phyloP scores from a whole-genome alignment of 805 yeast species.

The Blastobotrys terrestris region DNA sequence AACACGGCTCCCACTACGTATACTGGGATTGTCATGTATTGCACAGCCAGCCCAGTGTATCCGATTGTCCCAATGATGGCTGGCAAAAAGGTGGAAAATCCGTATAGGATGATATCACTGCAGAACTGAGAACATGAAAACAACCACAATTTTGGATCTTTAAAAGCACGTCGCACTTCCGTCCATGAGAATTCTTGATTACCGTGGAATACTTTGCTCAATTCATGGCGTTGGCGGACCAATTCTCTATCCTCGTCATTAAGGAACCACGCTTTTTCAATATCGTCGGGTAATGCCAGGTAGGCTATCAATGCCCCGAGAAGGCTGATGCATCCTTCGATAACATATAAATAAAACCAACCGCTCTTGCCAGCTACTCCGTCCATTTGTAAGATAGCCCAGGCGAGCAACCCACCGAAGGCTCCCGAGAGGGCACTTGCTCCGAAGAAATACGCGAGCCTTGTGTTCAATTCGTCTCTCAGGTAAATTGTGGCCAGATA shows the following conservation, averaged over 20 bases:
- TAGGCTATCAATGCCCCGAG: neutral
- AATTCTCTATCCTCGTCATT: slow-evolving; percentile 36
- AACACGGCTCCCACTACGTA: slow-evolving; percentile 44
- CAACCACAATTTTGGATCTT: slow-evolving; percentile 34
- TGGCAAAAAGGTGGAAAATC: slow-evolving; percentile 41
- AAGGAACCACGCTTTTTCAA: slow-evolving; percentile 37
- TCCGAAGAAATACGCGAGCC: slow-evolving; percentile 34
- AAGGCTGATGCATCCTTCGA: slow-evolving; percentile 39
- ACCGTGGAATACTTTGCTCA: slow-evolving; percentile 35
- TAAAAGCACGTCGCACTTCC: slow-evolving; percentile 31
- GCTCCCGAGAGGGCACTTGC: slow-evolving; percentile 42
- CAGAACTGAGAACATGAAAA: slow-evolving; percentile 21
- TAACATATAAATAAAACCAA: slow-evolving; percentile 47
- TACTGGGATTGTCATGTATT: slow-evolving; percentile 41
- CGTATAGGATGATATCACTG: slow-evolving; percentile 44
- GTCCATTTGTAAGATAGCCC: slow-evolving; percentile 40
- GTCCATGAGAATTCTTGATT: slow-evolving; percentile 29
- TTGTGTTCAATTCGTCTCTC: slow-evolving; percentile 33
- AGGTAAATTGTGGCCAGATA: slow-evolving; percentile 36
- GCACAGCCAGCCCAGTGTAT: slow-evolving; percentile 36
- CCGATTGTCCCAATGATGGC: slow-evolving; percentile 41
- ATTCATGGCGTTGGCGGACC: slow-evolving; percentile 32
- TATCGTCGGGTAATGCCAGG: slow-evolving; percentile 36
- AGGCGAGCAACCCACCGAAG: slow-evolving; percentile 42
- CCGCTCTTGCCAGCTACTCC: slow-evolving; percentile 37